Base-by-base conservation (phyloP, 768 basidiomycete genomes). In the Leccinum longicurvipes region DNA sequence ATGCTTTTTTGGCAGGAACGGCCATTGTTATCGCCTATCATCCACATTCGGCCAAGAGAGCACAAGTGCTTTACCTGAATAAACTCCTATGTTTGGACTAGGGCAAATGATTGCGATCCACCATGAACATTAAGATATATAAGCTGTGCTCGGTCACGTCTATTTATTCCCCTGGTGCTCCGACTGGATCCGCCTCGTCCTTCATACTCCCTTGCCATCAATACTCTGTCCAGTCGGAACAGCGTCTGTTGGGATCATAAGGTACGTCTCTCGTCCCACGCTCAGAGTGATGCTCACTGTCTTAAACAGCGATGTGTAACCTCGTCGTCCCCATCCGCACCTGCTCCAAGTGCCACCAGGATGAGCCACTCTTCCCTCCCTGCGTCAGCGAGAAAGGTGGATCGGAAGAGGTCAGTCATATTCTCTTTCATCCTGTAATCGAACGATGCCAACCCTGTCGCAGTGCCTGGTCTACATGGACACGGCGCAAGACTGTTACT, bases 401-500 rank as follows among this genome's bases (percentile, higher is more conserved):
- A 9, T 63, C 49, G 9, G 52, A 60, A 31, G 66, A 61, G 62
- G 69, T 70, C 29, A 3, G 58, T 54, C 7, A 2, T n/a, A 15
- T 7, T 9, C 10, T 2, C 24, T 9, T 8, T 41, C 11, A 6
- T 19, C 25, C 14, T 4, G 8, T 1, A 19, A 12, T 15, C 4
- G 15, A 10, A 28, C 53, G 1, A 21, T n/a, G 14, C 12, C 8
- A 31, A 47, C 57, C 32, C 11, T 23, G 10, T 2, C 3, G 28
- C 55, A 70, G 66, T 55, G 51, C 44, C 34, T 55, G 4, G 34
- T 44, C 24, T 70, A 72, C 53, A 72, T 70, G 64, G 70, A 69
- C 48, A 58, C 66, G 2, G 66, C 68, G 0, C 69, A 70, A 54
- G 69, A 70, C 14, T 70, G 69, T 21, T 70, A 64, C 41, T 71